phyloP scores from a whole-genome alignment of 73 alveolate species.

The Diophrys sp. region DNA sequence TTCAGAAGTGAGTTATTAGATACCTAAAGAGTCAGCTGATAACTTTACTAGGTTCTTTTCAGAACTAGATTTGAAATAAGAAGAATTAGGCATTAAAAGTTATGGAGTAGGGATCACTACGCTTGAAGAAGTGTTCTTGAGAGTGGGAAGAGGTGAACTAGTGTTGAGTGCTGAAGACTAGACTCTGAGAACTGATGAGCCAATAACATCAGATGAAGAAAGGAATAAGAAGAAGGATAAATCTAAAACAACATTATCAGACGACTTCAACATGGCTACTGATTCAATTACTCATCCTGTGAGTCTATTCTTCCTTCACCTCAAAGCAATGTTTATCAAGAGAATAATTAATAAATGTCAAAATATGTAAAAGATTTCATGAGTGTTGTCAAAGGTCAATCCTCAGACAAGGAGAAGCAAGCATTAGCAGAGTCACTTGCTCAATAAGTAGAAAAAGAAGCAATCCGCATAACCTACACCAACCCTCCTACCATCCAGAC shows the following conservation, averaged over 20 bases:
- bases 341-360: constrained; percentile 1
- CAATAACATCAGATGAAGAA: constrained; percentile 12
- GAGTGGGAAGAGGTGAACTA: constrained; percentile 28
- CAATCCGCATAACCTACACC: neutral
- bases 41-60: constrained; percentile 68
- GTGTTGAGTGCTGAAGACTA: neutral
- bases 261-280: neutral
- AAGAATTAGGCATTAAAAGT: constrained; percentile 67
- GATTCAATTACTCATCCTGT: neutral
- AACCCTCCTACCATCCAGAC: neutral
- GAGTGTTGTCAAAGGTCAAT: neutral
- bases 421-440: neutral
- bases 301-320: neutral
- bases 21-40: constrained; percentile 58
- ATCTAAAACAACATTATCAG: neutral
- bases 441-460: neutral
- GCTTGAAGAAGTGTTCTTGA: constrained; percentile 91
- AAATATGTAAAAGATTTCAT: neutral
- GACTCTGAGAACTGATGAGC: neutral
- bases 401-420: neutral
- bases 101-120: constrained; percentile 83
- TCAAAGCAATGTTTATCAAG: neutral
- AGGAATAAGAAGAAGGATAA: neutral
- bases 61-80: constrained; percentile 62
- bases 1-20: constrained; percentile 71